Percentiles rank a stretch among this genome's conserved stretches.
Evolutionary conservation across 2,329 filamentous ascomycete species (phyloP).

Genomic region (Colletotrichum sp.): DNA sequence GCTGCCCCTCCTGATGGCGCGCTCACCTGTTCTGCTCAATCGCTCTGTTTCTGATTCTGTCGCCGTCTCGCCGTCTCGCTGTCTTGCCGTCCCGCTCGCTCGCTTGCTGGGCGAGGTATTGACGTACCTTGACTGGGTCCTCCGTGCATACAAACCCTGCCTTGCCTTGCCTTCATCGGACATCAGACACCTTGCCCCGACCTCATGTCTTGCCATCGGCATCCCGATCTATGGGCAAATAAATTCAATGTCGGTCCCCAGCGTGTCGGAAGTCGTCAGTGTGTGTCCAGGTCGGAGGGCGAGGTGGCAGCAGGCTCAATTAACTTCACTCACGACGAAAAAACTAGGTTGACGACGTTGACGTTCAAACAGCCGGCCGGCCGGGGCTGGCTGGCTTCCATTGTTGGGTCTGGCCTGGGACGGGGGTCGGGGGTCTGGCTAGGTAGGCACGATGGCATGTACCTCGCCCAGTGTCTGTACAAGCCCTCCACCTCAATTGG

Average conservation of each 20-base stretch:
- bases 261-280: background rate
- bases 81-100: constrained; percentile 5
- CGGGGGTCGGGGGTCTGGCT: background rate
- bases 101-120: background rate
- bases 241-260: background rate
- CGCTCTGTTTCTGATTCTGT: background rate
- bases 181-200: constrained; percentile 6
- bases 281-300: background rate
- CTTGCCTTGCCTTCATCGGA: constrained; percentile 7
- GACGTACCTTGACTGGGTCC: constrained; percentile 7
- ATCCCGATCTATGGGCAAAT: background rate
- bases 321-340: constrained; percentile 2
- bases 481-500: background rate
- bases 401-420: background rate
- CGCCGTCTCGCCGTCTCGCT: background rate
- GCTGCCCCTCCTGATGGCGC: background rate
- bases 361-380: constrained; percentile 17
- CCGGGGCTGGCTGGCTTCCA: constrained; percentile 16
- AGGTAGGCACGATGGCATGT: background rate
- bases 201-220: background rate
- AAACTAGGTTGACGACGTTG: constrained; percentile 15
- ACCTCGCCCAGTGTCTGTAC: background rate
- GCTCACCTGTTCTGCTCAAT: background rate
- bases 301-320: background rate
- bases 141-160: constrained; percentile 9